phyloP scores from a whole-genome alignment of 768 basidiomycete genomes.

The Crepidotus variabilis region DNA sequence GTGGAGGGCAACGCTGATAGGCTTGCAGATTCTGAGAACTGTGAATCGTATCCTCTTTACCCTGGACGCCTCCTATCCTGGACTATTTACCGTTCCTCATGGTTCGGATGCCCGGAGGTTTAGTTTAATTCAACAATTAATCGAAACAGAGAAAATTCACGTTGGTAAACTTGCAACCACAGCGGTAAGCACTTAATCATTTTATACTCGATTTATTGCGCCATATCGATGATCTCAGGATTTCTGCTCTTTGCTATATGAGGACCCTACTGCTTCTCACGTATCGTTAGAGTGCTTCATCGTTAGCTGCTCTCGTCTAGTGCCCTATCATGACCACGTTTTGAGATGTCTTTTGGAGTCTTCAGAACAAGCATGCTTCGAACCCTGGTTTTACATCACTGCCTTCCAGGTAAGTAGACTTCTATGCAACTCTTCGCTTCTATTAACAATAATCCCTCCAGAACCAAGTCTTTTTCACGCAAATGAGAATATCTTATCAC shows the following conservation, averaged over 20 bases:
- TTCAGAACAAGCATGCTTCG: slow-evolving; percentile 2
- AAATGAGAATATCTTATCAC: slow-evolving; percentile 31
- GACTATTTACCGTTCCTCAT: slow-evolving; percentile 26
- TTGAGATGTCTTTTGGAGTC: slow-evolving; percentile 12
- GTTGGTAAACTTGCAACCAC: slow-evolving; percentile 22
- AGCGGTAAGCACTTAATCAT: slow-evolving; percentile 21
- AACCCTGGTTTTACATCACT: slow-evolving; percentile 24
- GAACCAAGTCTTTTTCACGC: slow-evolving; percentile 23
- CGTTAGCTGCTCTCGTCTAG: slow-evolving; percentile 22
- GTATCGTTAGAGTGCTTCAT: slow-evolving; percentile 24
- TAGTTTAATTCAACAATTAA: slow-evolving; percentile 25
- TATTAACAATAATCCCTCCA: slow-evolving; percentile 1
- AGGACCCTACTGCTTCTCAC: slow-evolving; percentile 13
- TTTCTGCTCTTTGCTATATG: slow-evolving; percentile 25
- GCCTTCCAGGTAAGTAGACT: slow-evolving; percentile 17
- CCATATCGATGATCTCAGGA: slow-evolving; percentile 21
- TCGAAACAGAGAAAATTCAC: slow-evolving; percentile 30
- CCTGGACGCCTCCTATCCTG: slow-evolving; percentile 32
- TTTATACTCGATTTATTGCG: neutral
- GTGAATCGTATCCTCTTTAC: slow-evolving; percentile 29
- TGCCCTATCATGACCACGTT: slow-evolving; percentile 23
- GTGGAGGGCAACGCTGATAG: neutral
- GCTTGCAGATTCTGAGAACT: slow-evolving; percentile 28
- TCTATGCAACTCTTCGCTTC: neutral
- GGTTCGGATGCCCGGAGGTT: slow-evolving; percentile 20